Evolutionary conservation across 768 basidiomycete species (phyloP).

Genomic region (Obba rivulosa): DNA sequence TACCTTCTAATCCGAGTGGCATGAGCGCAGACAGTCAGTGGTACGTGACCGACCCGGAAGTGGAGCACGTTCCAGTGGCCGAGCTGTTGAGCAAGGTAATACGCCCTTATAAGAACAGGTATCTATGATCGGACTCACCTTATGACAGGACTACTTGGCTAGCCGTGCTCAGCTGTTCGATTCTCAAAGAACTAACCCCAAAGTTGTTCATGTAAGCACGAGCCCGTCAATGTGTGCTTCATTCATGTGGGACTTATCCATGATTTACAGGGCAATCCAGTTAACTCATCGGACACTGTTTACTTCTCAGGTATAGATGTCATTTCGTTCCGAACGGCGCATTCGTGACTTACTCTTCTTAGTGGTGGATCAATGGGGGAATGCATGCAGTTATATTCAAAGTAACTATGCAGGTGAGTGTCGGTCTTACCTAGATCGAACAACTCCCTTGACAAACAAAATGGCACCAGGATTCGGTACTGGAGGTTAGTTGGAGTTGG

Average conservation of each 20-base stretch:
- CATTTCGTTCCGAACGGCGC: background rate
- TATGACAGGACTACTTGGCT: conserved; percentile 72
- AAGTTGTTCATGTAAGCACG: conserved; percentile 56
- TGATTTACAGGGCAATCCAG: conserved; percentile 63
- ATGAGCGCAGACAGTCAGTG: conserved; percentile 64
- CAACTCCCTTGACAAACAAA: background rate
- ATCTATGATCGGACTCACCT: background rate
- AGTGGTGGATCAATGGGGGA: conserved; percentile 86
- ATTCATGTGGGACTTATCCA: background rate
- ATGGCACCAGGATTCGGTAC: conserved; percentile 74
- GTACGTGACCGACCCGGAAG: conserved; percentile 89
- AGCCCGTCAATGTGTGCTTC: background rate
- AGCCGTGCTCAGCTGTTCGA: conserved; percentile 79
- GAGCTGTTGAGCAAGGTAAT: conserved; percentile 79
- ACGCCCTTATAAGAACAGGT: background rate
- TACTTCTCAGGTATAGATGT: conserved; percentile 71
- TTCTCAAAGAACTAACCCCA: conserved; percentile 54
- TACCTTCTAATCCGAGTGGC: background rate
- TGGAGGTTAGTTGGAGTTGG: conserved; percentile 53
- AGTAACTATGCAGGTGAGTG: conserved; percentile 76
- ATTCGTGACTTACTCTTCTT: background rate
- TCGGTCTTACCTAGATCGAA: background rate
- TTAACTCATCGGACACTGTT: conserved; percentile 87
- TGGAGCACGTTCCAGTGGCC: conserved; percentile 70
- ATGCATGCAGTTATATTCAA: conserved; percentile 85